Percentiles rank a stretch among this genome's conserved stretches.
Conservation (phyloP, 305 asterid genomes). For the Andrographis paniculata region DNA sequence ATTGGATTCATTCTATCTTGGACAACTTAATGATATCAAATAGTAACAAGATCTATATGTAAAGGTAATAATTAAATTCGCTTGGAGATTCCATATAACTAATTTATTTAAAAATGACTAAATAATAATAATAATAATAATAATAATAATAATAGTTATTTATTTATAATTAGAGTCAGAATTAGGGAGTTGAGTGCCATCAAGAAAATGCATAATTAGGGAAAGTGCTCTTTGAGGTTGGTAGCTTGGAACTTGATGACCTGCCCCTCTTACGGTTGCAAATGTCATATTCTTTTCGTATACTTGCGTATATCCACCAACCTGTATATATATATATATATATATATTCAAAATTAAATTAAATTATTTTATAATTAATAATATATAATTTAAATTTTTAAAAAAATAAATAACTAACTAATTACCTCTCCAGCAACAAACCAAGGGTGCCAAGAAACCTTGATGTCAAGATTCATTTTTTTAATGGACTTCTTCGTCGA, state of each 20-base stretch:
- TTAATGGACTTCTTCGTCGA: slow-evolving; percentile 50
- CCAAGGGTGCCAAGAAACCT: slow-evolving; percentile 66
- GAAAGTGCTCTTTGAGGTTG: slow-evolving; percentile 59
- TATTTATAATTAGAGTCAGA: no score
- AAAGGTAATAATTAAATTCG: no score
- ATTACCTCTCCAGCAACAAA: slow-evolving; percentile 42
- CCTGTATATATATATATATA: no score
- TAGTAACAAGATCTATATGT: no score
- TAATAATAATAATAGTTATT: no score
- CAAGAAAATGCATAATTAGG: slow-evolving; percentile 30
- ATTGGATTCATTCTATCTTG: no score
- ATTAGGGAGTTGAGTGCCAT: no score
- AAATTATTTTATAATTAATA: background rate
- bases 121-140: no score
- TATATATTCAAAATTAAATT: no score
- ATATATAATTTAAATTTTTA: background rate
- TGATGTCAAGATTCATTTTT: slow-evolving; percentile 32
- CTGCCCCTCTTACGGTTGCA: slow-evolving; percentile 77
- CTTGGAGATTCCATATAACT: no score
- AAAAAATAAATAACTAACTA: background rate
- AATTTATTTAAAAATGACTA: no score
- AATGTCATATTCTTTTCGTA: slow-evolving; percentile 48
- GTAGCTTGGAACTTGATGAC: slow-evolving; percentile 69
- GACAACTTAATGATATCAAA: no score
- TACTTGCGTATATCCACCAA: slow-evolving; percentile 61